Evolutionary conservation across 352 stramenopile genomes (phyloP), one percentile per base, ranked within the genome.

Genomic region (Peronosclerospora sorghi): DNA sequence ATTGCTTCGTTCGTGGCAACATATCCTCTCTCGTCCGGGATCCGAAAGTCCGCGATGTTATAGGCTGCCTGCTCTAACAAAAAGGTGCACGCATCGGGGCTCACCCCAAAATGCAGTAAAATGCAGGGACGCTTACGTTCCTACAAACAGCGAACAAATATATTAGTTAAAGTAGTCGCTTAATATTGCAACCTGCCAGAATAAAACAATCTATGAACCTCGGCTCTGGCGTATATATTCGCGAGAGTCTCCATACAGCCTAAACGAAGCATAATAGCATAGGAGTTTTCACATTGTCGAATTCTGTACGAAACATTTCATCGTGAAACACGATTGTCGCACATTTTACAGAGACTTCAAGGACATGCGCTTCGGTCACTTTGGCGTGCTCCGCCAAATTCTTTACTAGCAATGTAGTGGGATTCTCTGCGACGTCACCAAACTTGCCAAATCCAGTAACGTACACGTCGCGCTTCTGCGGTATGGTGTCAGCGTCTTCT

Each of bases 401-500:
- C 54, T 79, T 45, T 32, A 67, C 68, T 29, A 92, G 51, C 21
- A 55, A 45, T 13, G 70, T 86, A 42, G 76, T 89, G n/a, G 76
- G 76, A 51, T 92, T 92, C 37, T 86, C 68, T 9, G 81, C 24
- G 24, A 92, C 82, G 55, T 88, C 56, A 32, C 70, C 80, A 40
- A 92, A 92, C 55, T 84, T 83, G 59, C 76, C 80, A 28, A 92
- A 92, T 35, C 80, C 76, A 28, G 80, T 92, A 30, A 89, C 54
- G 56, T 81, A 85, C 54, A 87, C 75, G 37, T 76, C 68, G 34
- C 73, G 70, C 34, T 54, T 59, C 42, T 54, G 48, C 2, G 41
- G 35, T 10, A 30, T 8, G 8, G 23, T 26, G 0, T 42, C 23
- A 15, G 37, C 43, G 8, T 35, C 41, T 32, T 41, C 30, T 32